phyloP scores from a whole-genome alignment of 257 asterid species.

The Nicotiana benthamiana region DNA sequence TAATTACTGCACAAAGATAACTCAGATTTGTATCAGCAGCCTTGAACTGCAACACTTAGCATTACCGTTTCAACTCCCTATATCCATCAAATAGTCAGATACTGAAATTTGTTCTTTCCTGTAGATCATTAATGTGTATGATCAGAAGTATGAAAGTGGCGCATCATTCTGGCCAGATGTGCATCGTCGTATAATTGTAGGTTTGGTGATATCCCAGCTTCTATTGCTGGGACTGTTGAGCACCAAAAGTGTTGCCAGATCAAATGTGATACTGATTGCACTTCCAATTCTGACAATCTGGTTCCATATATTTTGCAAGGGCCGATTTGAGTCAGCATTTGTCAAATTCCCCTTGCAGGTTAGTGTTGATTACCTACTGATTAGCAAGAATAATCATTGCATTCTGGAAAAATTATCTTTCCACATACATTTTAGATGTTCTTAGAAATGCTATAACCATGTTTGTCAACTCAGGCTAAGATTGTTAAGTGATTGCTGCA shows the following conservation, averaged over 20 bases:
- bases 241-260: slow-evolving; percentile 42
- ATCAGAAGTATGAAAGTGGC: slow-evolving; percentile 86
- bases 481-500: slow-evolving; percentile 14
- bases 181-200: slow-evolving; percentile 57
- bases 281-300: slow-evolving; percentile 73
- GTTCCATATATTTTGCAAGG: slow-evolving; percentile 67
- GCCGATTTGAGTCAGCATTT: slow-evolving; percentile 70
- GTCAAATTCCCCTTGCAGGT: slow-evolving; percentile 70
- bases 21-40: no score
- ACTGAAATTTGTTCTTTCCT: slow-evolving; percentile 9
- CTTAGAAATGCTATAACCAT: neutral
- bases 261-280: slow-evolving; percentile 53
- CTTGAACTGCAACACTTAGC: neutral
- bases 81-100: neutral
- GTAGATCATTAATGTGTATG: slow-evolving; percentile 84
- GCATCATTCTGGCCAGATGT: slow-evolving; percentile 92
- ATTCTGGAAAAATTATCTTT: neutral
- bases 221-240: slow-evolving; percentile 67
- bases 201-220: slow-evolving; percentile 62
- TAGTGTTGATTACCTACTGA: slow-evolving; percentile 7
- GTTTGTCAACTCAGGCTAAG: neutral
- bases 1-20: neutral
- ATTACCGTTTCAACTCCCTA: neutral
- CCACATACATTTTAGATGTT: neutral
- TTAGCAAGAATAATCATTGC: neutral